Conservation (phyloP, 2,329 filamentous ascomycete species). For the Aspergillus puulaauensis region DNA sequence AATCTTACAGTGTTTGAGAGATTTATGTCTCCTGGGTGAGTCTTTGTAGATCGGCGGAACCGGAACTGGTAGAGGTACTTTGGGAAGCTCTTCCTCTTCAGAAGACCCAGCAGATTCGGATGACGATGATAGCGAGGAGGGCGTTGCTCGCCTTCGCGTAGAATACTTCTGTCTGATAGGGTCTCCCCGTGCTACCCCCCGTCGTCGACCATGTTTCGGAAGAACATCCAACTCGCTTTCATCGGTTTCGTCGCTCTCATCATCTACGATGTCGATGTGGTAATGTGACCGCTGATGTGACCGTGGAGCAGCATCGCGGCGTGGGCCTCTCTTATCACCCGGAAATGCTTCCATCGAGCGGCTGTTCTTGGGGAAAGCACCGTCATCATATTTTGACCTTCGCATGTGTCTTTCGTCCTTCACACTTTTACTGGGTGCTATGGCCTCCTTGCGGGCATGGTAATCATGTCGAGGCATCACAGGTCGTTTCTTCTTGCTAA, state of each 20-base stretch:
- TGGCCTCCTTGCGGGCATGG: constrained; percentile 3
- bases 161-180: constrained; percentile 36
- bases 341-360: constrained; percentile 6
- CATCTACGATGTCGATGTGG: constrained; percentile 17
- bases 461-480: constrained; percentile 5
- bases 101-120: background rate
- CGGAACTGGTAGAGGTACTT: constrained; percentile 30
- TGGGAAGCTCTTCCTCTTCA: constrained; percentile 35
- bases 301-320: constrained; percentile 7
- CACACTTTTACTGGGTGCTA: constrained; percentile 7
- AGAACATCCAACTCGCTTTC: constrained; percentile 26
- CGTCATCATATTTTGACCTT: constrained; percentile 7
- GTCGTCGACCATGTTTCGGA: constrained; percentile 26
- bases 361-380: background rate
- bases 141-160: constrained; percentile 26
- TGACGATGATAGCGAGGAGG: constrained; percentile 24
- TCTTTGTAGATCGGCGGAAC: constrained; percentile 4
- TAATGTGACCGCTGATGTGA: constrained; percentile 14
- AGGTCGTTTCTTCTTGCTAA: constrained; percentile 6
- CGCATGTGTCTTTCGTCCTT: constrained; percentile 8
- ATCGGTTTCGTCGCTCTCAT: constrained; percentile 1
- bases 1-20: background rate
- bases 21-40: constrained; percentile 1
- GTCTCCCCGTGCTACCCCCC: constrained; percentile 18
- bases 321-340: constrained; percentile 9